A percentile compares a stretch with the other conserved stretches of the same genome.
These are phyloP conservation scores for Monilinia fructicola DNA, from an alignment of 2,329 filamentous ascomycete species.

Conservation along the genomic window DNA sequence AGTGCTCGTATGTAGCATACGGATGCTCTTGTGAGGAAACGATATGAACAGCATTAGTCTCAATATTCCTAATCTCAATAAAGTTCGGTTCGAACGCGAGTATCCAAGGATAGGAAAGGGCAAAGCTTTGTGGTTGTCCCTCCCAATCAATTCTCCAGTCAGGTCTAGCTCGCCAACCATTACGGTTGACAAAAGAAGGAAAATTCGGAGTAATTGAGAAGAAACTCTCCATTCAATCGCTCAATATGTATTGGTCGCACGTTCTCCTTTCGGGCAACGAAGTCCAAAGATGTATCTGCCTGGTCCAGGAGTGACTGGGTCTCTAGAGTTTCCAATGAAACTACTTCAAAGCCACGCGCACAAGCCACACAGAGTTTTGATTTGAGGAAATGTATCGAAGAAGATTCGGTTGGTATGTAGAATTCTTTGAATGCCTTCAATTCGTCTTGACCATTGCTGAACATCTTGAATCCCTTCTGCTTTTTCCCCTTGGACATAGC, in stretches of 20 bases:
- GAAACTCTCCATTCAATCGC: conserved; percentile 91
- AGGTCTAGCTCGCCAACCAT: conserved; percentile 92
- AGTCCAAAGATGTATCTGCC: conserved; percentile 95
- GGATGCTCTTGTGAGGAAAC: conserved; percentile 92
- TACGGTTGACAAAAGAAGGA: conserved; percentile 99
- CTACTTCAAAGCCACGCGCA: conserved; percentile 93
- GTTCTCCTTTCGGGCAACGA: conserved; percentile 89
- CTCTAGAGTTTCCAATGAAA: conserved; percentile 94
- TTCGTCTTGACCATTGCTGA: conserved; percentile 89
- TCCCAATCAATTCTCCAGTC: conserved; percentile 99
- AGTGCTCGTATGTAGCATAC: conserved; percentile 96
- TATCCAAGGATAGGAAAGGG: conserved; percentile 94
- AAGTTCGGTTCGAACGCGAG: conserved; percentile 96
- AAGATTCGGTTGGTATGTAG: conserved; percentile 98
- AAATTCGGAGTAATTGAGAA: conserved; percentile 97
- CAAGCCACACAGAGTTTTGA: conserved; percentile 96
- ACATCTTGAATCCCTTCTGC: conserved; percentile 96
- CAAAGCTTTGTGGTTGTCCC: conserved; percentile 86
- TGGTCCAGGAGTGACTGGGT: conserved; percentile 96
- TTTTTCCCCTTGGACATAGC: conserved; percentile 91
- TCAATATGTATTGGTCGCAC: conserved; percentile 97
- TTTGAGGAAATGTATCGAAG: conserved; percentile 95
- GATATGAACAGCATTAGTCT: conserved; percentile 92
- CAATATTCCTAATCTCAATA: conserved; percentile 93
- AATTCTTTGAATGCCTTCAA: conserved; percentile 98